phyloP scores from a whole-genome alignment of 805 yeast genomes.

The Candida dajiaensis region DNA sequence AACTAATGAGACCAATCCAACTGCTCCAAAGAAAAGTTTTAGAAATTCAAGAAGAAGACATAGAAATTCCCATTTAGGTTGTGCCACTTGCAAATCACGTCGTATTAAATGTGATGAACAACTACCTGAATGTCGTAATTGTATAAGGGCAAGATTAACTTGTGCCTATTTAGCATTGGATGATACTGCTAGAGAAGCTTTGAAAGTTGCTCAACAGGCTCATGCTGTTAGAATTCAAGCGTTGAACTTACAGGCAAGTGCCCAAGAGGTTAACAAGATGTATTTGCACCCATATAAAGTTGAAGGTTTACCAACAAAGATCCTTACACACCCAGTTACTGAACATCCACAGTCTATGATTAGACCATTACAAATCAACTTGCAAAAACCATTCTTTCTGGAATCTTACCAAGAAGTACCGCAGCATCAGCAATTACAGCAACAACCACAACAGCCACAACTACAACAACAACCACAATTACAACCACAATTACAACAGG shows the following conservation, averaged over 20 bases:
- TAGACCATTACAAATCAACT: conserved; percentile 18
- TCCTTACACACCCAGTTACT: conserved; percentile 11
- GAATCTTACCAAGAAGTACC: not conserved
- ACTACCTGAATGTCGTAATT: conserved; percentile 53
- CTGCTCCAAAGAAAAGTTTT: conserved; percentile 11
- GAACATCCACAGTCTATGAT: conserved; percentile 8
- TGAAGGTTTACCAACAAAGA: conserved; percentile 20
- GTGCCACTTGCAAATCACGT: conserved; percentile 59
- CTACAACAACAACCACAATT: not conserved
- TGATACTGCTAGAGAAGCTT: conserved; percentile 42
- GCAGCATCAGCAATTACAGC: not conserved
- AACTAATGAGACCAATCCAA: conserved; percentile 2
- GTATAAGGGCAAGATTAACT: conserved; percentile 38
- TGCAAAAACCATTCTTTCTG: conserved; percentile 9
- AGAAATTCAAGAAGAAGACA: conserved; percentile 45
- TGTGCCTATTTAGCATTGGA: conserved; percentile 47
- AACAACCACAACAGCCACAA: conserved; percentile 1
- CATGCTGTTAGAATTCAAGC: conserved; percentile 32
- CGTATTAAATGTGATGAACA: conserved; percentile 62
- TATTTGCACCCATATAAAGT: conserved; percentile 15
- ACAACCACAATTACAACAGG: conserved; percentile 1
- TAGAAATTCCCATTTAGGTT: conserved; percentile 69
- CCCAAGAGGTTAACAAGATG: conserved; percentile 13
- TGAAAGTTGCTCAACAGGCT: conserved; percentile 42
- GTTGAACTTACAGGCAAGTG: conserved; percentile 15